phyloP scores from a whole-genome alignment of 1,284 basidiomycete species.

The Erythrobasidium hasegawianum region DNA sequence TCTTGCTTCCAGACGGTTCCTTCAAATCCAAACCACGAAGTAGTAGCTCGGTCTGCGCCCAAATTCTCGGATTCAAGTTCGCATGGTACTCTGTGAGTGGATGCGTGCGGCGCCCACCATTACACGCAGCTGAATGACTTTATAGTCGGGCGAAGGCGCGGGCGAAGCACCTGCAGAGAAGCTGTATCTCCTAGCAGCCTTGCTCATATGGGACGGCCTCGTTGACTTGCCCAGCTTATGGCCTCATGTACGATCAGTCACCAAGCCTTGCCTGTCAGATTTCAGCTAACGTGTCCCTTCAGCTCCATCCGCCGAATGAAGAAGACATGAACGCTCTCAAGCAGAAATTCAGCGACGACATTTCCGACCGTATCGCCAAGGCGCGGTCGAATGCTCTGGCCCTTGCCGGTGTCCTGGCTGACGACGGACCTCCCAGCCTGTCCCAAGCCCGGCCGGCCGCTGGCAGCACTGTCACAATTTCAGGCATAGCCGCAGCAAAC shows the following conservation, averaged over 20 bases:
- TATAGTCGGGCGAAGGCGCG: constrained; percentile 36
- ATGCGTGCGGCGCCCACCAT: constrained; percentile 35
- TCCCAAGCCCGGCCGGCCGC: neutral
- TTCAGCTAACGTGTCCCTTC: constrained; percentile 28
- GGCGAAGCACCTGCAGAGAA: constrained; percentile 59
- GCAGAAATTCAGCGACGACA: constrained; percentile 64
- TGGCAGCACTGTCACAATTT: neutral
- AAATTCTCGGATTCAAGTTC: constrained; percentile 95
- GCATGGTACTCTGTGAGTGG: constrained; percentile 71
- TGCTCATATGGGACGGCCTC: constrained; percentile 83
- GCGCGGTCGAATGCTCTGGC: constrained; percentile 72
- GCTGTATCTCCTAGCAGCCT: constrained; percentile 75
- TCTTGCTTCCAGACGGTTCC: constrained; percentile 39
- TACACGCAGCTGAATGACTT: neutral
- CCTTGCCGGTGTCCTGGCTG: constrained; percentile 80
- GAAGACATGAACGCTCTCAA: constrained; percentile 66
- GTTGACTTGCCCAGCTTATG: constrained; percentile 80
- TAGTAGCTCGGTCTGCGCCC: constrained; percentile 67
- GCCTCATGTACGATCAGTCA: constrained; percentile 62
- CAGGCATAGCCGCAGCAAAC: neutral
- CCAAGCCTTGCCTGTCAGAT: constrained; percentile 8
- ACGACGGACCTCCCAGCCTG: constrained; percentile 53
- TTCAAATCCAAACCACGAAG: constrained; percentile 46
- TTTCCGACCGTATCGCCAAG: constrained; percentile 57
- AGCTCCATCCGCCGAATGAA: constrained; percentile 69